Evolutionary conservation across 2,329 filamentous ascomycete genomes (phyloP), one percentile per base, ranked within the genome.

Genomic region (Penicillium sp.): DNA sequence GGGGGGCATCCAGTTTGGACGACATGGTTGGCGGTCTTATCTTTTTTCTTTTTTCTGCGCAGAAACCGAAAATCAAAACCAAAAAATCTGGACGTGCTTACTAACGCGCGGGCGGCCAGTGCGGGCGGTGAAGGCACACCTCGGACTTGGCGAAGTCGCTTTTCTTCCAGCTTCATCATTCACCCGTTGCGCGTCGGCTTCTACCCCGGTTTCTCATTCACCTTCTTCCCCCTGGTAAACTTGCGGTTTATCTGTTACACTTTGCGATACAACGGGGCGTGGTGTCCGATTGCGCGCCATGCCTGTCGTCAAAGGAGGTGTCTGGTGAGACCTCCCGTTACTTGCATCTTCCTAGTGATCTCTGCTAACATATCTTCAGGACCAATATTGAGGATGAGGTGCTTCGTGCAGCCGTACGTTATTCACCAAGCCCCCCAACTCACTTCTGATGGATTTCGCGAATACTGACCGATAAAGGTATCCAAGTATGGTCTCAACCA

Each of bases 401-500:
- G 66, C 87, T 98, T 74, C 96, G 97, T 75, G 91, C 90, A 49
- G 87, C 88, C 51, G 89, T 71, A 66, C 42, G 67, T 59, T 31
- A 39, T 28, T n/a, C 10, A 27, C 15, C 7, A 24, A 18, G 6
- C 18, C 8, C 33, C 33, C 10, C 2, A 13, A 44, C 29, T 12
- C 3, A 2, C 18, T 5, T 20, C 15, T 2, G 6, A 33, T 33
- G n/a, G 18, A 46, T 39, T 37, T 18, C n/a, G 37, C 28, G 20
- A 48, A 44, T 41, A 46, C 53, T 61, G 33, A 60, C 49, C 12
- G 20, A 45, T 49, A 25, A 41, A 71, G 68, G 68, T 95, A 57
- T 93, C 88, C 61, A 95, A 95, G 72, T 95, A 95, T 78, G 90
- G 90, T 43, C 80, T 95, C 54, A 93, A 95, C 67, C 93, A 98